These are phyloP conservation scores for Rhazya stricta DNA, from an alignment of 257 asterid species.

Conservation along the genomic window DNA sequence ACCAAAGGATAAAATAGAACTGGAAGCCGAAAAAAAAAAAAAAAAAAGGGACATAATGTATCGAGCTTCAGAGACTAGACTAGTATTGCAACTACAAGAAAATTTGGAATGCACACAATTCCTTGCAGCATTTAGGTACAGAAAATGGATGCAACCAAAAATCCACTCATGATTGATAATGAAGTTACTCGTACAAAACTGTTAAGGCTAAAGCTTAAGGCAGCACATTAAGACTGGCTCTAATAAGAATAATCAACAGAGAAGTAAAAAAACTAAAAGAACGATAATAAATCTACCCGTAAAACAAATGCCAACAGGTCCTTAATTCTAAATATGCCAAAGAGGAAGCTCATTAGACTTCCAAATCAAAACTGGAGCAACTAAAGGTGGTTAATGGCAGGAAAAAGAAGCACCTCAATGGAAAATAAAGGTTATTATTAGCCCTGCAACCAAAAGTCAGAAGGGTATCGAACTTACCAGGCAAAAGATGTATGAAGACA, in stretches of 20 bases:
- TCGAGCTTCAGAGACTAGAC: background rate
- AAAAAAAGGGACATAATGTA: background rate
- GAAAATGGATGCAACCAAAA: background rate
- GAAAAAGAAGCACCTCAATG: background rate
- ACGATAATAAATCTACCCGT: background rate
- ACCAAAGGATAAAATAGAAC: no score
- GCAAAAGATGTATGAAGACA: constrained; percentile 94
- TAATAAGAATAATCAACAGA: background rate
- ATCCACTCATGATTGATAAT: no score
- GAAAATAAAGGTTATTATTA: background rate
- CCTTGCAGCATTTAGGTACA: background rate
- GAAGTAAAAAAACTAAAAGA: background rate
- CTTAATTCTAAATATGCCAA: background rate
- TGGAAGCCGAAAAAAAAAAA: no score
- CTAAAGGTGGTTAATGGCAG: background rate
- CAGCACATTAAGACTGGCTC: background rate
- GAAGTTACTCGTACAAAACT: background rate
- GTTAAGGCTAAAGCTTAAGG: background rate
- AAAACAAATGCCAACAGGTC: background rate
- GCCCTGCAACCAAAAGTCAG: constrained; percentile 7
- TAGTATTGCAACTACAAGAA: background rate
- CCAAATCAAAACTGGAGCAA: background rate
- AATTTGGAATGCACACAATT: background rate
- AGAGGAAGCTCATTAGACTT: background rate
- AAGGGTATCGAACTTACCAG: constrained; percentile 50